A percentile compares a stretch with the other conserved stretches of the same genome.
These are phyloP conservation scores for Verticillium nonalfalfae DNA, from an alignment of 2,329 filamentous ascomycete species.

Conservation along the genomic window DNA sequence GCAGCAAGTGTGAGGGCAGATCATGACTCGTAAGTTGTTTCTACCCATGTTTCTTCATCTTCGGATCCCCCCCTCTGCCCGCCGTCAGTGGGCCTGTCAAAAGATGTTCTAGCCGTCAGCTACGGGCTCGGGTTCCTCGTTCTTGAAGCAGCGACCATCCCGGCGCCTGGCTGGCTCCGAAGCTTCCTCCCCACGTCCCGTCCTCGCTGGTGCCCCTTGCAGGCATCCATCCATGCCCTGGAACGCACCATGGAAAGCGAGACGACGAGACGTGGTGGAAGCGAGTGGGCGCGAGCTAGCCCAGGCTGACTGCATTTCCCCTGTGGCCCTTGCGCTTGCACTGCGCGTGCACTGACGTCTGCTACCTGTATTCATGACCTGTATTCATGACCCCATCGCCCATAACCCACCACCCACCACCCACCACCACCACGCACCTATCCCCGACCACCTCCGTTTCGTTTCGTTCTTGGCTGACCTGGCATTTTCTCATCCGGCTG, in stretches of 20 bases:
- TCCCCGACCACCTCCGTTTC: neutral
- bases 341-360: neutral
- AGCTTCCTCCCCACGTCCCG: neutral
- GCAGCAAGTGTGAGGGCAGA: constrained; percentile 27
- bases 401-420: constrained; percentile 9
- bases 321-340: neutral
- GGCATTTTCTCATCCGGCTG: neutral
- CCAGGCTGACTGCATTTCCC: neutral
- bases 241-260: neutral
- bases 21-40: constrained; percentile 1
- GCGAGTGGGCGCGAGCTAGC: neutral
- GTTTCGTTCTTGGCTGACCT: neutral
- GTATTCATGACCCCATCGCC: neutral
- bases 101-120: neutral
- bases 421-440: constrained; percentile 2
- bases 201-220: neutral
- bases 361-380: neutral
- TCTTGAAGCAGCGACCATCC: neutral
- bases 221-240: neutral
- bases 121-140: neutral
- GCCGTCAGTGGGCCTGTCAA: neutral
- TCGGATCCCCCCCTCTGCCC: neutral
- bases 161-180: neutral
- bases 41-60: neutral
- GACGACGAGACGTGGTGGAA: neutral